A percentile compares a stretch with the other conserved stretches of the same genome.
Evolutionary conservation across 2,329 filamentous ascomycete genomes (phyloP).

Genomic region (Blastomyces parvus): DNA sequence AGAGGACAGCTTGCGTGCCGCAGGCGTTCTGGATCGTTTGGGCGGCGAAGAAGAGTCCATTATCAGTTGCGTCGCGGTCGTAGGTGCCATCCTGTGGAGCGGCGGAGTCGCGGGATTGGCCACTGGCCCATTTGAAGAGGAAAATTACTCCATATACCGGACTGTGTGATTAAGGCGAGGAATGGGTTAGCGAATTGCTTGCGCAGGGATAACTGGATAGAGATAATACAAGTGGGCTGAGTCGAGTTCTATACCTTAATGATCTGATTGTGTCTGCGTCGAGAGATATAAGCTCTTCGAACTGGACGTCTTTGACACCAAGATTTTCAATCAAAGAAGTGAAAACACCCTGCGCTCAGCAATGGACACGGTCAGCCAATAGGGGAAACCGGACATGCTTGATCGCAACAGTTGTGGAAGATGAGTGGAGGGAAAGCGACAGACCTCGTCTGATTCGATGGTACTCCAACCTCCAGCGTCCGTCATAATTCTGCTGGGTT

Average conservation of each 20-base stretch:
- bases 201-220: neutral
- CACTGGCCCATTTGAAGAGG: conserved; percentile 72
- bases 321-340: conserved; percentile 90
- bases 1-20: conserved; percentile 88
- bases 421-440: conserved; percentile 23
- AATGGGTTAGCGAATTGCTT: conserved; percentile 5
- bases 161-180: conserved; percentile 30
- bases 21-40: conserved; percentile 99
- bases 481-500: conserved; percentile 49
- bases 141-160: conserved; percentile 95
- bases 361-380: conserved; percentile 5
- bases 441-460: conserved; percentile 91
- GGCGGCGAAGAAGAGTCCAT: conserved; percentile 76
- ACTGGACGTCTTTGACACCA: conserved; percentile 87
- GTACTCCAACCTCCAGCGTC: conserved; percentile 74
- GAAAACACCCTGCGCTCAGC: conserved; percentile 66
- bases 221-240: neutral
- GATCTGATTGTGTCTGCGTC: conserved; percentile 54
- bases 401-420: neutral
- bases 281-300: conserved; percentile 88
- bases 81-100: conserved; percentile 72
- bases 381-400: neutral
- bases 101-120: conserved; percentile 55
- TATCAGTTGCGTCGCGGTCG: conserved; percentile 63
- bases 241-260: conserved; percentile 28